Evolutionary conservation across 768 basidiomycete genomes (phyloP), one percentile per base, ranked within the genome.

Genomic region (Boletus coccyginus): DNA sequence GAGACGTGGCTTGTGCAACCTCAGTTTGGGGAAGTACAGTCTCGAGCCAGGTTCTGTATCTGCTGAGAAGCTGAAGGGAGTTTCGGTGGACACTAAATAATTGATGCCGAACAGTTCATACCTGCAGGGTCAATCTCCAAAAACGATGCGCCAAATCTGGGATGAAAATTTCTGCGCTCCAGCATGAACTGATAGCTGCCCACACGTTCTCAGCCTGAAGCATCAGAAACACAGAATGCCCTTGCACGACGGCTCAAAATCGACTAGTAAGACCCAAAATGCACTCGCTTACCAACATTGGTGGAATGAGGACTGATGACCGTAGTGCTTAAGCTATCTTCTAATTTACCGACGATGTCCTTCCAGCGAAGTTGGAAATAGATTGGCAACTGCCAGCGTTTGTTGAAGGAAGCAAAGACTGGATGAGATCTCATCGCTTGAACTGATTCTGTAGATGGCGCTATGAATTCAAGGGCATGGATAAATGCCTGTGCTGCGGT

Each of bases 361-460:
- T 97, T 97, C 93, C 95, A 96, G 43, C 96, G 82, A 57, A 99
- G 76, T 66, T 99, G 97, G 70, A 96, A 98, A 69, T 98, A 98
- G 10, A 98, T 90, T 2, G 93, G 91, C 3, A 99, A 80, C 68
- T 98, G 97, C 95, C 97, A 99, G 36, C 94, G 82, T 57, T 83
- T 80, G 66, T 89, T 84, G 66, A 98, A 97, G 2, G 85, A 72
- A 24, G 66, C 60, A 68, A 87, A 96, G 5, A 85, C 76, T 0
- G 85, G 81, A 68, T 93, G 90, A 5, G 75, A 66, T 4, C 92
- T 84, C 82, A 98, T 86, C 3, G 78, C 75, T 57, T 84, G 76
- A 10, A 95, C 81, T 3, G 90, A 81, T 31, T 80, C 77, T 16
- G 79, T 71, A 3, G 92, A 91, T 0, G 94, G 92, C 1, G 92